These are phyloP conservation scores for Grosmannia serpens DNA, from an alignment of 2,329 filamentous ascomycete genomes.

Conservation along the genomic window DNA sequence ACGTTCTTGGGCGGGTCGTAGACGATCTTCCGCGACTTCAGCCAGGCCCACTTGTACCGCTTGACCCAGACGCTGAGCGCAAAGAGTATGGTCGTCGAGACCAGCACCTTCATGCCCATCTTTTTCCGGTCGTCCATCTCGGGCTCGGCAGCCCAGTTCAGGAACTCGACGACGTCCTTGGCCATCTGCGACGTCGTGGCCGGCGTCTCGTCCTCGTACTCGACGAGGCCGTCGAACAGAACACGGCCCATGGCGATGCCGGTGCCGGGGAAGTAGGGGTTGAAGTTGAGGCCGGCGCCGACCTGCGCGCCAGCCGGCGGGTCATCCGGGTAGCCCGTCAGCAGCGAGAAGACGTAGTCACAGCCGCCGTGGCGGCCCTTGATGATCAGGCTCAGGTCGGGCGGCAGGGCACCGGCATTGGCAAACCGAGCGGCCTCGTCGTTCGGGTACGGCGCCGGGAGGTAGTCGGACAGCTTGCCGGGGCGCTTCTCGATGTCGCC, in stretches of 20 bases:
- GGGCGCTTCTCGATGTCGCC: conserved; percentile 97
- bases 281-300: conserved; percentile 92
- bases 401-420: conserved; percentile 96
- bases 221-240: conserved; percentile 91
- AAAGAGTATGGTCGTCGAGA: conserved; percentile 66
- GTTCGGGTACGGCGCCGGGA: conserved; percentile 93
- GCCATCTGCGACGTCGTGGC: conserved; percentile 98
- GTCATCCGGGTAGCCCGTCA: conserved; percentile 97
- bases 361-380: conserved; percentile 97
- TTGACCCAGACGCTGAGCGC: conserved; percentile 94
- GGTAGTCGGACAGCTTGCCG: conserved; percentile 96
- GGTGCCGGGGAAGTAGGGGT: conserved; percentile 98
- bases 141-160: conserved; percentile 98
- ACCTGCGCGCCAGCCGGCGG: conserved; percentile 80
- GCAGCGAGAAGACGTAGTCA: conserved; percentile 94
- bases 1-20: conserved; percentile 64
- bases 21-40: conserved; percentile 91
- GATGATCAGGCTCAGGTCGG: conserved; percentile 93
- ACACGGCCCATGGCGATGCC: conserved; percentile 99
- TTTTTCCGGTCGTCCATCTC: conserved; percentile 99
- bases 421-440: conserved; percentile 95
- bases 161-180: conserved; percentile 97
- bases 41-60: conserved; percentile 96
- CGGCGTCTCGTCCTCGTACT: conserved; percentile 94
- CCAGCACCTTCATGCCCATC: conserved; percentile 96